Evolutionary conservation across 164 flowering plant genomes (phyloP), one percentile per base, ranked within the genome.

Genomic region (Magnolia officinalis): DNA sequence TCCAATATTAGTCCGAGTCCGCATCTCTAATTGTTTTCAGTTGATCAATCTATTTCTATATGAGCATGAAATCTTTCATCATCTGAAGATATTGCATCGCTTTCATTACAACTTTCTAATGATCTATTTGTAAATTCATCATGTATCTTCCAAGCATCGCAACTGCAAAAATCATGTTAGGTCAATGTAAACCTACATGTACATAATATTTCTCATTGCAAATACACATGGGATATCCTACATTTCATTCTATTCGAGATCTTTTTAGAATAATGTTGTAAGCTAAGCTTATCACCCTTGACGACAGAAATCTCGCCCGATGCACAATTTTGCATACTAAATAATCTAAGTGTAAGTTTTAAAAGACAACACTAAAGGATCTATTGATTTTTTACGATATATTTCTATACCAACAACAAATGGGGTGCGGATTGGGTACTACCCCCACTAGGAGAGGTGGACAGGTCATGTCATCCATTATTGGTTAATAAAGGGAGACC

Each of bases 1-100:
- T 19, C 74, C 50, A 14, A 49, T 76, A 74, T 13, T 26, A 59
- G 50, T 78, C 63, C 1, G 50, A 74, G 51, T 73, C 68, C 14
- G 49, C 14, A 78, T 29, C 14, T 67, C 72, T 0, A 52, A 52
- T 52, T 8, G 2, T 52, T 13, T 52, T 52, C 14, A 68, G 49
- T 67, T 67, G 14, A 24, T 37, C 50, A 1, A 67, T 26, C 61
- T 37, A n/a, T 50, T 18, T 73, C 50, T 55, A 73, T 2, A 55
- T 74, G 23, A 73, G 80, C 75, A 73, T 73, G 18, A 66, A 61
- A 16, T 73, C 59, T 13, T 78, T 78, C 2, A 64, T 65, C 8
- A 51, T 66, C 31, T 77, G 71, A 10, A 72, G 49, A 20, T 77
- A 77, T 19, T 71, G 8, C 23, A 72, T 2, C 1, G 66, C 51